A percentile compares a stretch with the other conserved stretches of the same genome.
Evolutionary conservation across 2,329 filamentous ascomycete species (phyloP).

Genomic region (Ustulina deusta): DNA sequence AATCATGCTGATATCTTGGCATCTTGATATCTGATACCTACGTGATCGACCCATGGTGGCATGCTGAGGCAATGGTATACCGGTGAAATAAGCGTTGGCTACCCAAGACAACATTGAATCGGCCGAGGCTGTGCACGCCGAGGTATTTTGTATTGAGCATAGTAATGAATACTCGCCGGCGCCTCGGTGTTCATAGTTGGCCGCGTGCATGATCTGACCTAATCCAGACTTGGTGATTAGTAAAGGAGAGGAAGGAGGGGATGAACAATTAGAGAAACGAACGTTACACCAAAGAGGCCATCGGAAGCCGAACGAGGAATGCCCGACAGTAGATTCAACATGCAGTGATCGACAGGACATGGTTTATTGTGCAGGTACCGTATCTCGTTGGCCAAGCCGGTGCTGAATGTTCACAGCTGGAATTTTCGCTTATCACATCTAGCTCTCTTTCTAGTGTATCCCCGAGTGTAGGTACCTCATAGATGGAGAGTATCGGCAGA

Average conservation of each 20-base stretch:
- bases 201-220: neutral
- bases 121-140: slow-evolving; percentile 11
- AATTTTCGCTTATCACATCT: neutral
- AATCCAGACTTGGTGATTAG: slow-evolving; percentile 20
- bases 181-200: slow-evolving; percentile 1
- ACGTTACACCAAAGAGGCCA: slow-evolving; percentile 19
- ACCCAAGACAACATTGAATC: slow-evolving; percentile 1
- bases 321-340: slow-evolving; percentile 24
- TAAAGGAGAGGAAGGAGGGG: slow-evolving; percentile 6
- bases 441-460: neutral
- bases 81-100: neutral
- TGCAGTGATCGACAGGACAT: slow-evolving; percentile 32
- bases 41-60: neutral
- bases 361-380: neutral
- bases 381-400: slow-evolving; percentile 13
- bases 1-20: neutral
- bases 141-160: neutral
- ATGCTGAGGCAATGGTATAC: neutral
- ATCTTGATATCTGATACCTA: slow-evolving; percentile 3
- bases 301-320: slow-evolving; percentile 40
- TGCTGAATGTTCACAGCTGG: neutral
- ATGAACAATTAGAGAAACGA: neutral
- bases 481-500: neutral
- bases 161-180: neutral
- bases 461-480: neutral